Base-by-base conservation (phyloP, 352 stramenopile species). In the Pythium brassicae region DNA sequence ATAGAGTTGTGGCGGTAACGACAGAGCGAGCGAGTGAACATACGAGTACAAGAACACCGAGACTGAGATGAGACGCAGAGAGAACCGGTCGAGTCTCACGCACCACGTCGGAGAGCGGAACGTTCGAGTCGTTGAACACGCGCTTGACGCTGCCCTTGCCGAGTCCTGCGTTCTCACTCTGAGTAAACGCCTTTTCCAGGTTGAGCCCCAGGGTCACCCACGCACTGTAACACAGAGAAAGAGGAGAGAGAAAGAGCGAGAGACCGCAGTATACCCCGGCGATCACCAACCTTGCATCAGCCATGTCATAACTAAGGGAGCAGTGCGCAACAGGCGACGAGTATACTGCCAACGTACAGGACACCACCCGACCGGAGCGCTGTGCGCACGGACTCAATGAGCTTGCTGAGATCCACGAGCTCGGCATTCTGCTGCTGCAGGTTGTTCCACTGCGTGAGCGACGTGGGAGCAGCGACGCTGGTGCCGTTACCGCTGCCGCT, bases 371-470 rank as follows among this genome's bases (percentile, higher is more conserved):
- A 23, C 2, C 75, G 74, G 1, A 91, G 57, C 7, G 62, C 53
- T 12, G 50, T 64, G 46, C 78, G 76, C 2, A 88, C 32, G 17
- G 61, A 69, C 7, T 64, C 57, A 45, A 88, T 58, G 10, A 91
- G 62, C 14, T 63, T 65, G 6, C 55, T 51, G 5, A 86, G 53
- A 44, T 89, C 75, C n/a, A 91, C 68, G 27, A 85, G 70, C 15
- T 79, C 70, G 17, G 78, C 78, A 14, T 65, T 83, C 57, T 87
- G 71, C 62, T 91, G 80, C 55, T 91, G 81, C 51, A 72, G 50
- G 19, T 60, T 64, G 64, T 89, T 87, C 81, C 81, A 91, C 57
- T 89, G 72, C 27, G 74, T 87, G 32, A 91, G 61, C 53, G 79
- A 87, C 55, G 78, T 80, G 27, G 74, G 56, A 5, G 34, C 49